A percentile compares a stretch with the other conserved stretches of the same genome.
phyloP scores from a whole-genome alignment of 1,284 basidiomycete genomes.

The Microbotryomycetes sp. region DNA sequence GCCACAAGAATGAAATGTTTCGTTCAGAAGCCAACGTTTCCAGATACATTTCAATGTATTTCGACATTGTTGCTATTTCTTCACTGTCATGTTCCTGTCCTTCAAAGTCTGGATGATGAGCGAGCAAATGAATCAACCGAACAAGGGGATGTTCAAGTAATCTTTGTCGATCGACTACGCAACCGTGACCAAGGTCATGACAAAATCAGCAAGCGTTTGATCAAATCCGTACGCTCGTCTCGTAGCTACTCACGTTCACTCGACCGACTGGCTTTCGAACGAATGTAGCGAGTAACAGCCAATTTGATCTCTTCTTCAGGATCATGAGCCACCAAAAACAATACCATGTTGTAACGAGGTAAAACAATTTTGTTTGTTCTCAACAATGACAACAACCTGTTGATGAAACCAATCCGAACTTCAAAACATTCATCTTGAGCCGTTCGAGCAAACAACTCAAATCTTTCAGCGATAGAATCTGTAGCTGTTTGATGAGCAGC shows the following conservation, averaged over 20 bases:
- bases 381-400: constrained; percentile 63
- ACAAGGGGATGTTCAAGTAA: constrained; percentile 76
- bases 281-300: constrained; percentile 14
- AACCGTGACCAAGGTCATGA: constrained; percentile 1
- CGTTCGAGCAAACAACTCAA: constrained; percentile 29
- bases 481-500: constrained; percentile 50
- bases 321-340: constrained; percentile 84
- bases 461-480: constrained; percentile 21
- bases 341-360: constrained; percentile 70
- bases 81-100: constrained; percentile 10
- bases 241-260: constrained; percentile 8
- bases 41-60: constrained; percentile 81
- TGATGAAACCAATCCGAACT: constrained; percentile 71
- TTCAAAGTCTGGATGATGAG: constrained; percentile 89
- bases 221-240: no score
- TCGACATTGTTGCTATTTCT: constrained; percentile 17
- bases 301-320: constrained; percentile 67
- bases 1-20: constrained; percentile 74
- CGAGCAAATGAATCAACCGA: constrained; percentile 75
- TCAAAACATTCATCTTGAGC: constrained; percentile 76
- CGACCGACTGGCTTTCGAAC: not conserved
- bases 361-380: constrained; percentile 39
- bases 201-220: no score
- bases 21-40: constrained; percentile 65
- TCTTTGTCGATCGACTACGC: constrained; percentile 55